phyloP scores from a whole-genome alignment of 2,329 filamentous ascomycete species.

The Colletotrichum trifolii region DNA sequence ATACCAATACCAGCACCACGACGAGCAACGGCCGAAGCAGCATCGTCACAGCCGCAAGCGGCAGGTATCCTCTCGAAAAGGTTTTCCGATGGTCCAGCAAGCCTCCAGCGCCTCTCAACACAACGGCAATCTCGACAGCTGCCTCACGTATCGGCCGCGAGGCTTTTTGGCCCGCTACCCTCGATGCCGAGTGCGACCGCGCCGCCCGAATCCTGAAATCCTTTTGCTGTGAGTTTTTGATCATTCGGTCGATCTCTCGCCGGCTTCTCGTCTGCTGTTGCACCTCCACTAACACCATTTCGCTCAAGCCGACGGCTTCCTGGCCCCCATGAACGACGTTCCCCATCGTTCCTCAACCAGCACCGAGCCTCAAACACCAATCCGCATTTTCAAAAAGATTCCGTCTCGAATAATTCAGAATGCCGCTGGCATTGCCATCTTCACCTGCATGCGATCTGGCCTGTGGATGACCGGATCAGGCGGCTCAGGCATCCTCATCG shows the following conservation, averaged over 20 bases:
- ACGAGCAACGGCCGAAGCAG: constrained; percentile 29
- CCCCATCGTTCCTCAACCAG: constrained; percentile 40
- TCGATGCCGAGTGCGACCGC: constrained; percentile 93
- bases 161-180: constrained; percentile 84
- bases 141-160: constrained; percentile 75
- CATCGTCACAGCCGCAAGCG: constrained; percentile 38
- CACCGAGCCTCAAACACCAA: constrained; percentile 58
- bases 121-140: constrained; percentile 60
- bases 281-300: constrained; percentile 31
- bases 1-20: constrained; percentile 40
- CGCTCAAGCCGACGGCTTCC: constrained; percentile 64
- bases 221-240: constrained; percentile 78
- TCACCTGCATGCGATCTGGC: constrained; percentile 94
- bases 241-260: not conserved
- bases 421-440: constrained; percentile 90
- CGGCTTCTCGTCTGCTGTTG: not conserved
- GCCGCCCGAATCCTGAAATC: constrained; percentile 88
- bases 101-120: constrained; percentile 66
- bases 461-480: constrained; percentile 92
- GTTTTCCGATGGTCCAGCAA: constrained; percentile 58
- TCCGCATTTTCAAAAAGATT: constrained; percentile 79
- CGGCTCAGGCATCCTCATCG: constrained; percentile 88
- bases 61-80: constrained; percentile 46
- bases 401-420: constrained; percentile 86
- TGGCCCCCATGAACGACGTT: constrained; percentile 56